Evolutionary conservation across 768 basidiomycete genomes (phyloP), one percentile per base, ranked within the genome.

Genomic region (Mycena galericulata): DNA sequence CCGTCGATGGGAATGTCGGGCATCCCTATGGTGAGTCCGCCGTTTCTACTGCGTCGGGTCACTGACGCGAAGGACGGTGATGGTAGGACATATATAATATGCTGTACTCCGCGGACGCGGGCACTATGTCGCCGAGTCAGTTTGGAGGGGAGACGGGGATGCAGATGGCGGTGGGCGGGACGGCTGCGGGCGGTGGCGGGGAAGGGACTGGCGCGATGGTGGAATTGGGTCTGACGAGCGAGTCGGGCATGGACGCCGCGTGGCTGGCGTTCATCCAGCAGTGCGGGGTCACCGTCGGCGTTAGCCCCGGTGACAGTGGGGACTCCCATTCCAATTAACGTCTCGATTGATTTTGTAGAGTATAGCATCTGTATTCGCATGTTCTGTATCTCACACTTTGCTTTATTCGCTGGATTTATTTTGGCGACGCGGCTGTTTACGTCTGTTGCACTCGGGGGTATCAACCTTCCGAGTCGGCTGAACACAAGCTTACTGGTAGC

Each of bases 201-300:
- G 7, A 18, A 4, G 45, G 51, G 8, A 71, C 75, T 27, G 79
- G 77, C n/a, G 77, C 80, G 17, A 74, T 81, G 67, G 76, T 85
- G 8, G 85, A 85, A 64, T 74, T 86, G 58, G 85, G 85, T 22
- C 68, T 86, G 41, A 80, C 83, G 55, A 81, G 79, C 36, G 83
- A 85, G 65, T 82, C 82, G 45, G 80, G 80, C 27, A 82, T 85
- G 77, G 84, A 87, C 68, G 81, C 83, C 6, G 82, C 81, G 9
- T 87, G 86, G 86, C 64, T 85, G 43, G 80, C 83, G 11, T 86
- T 86, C 68, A 85, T 86, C 77, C 80, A 79, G 38, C 84, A 86
- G 71, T 85, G 82, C 73, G 86, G 86, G 9, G 85, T 87, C 55
- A 64, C 56, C 1, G 30, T 69, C 26, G 43, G 53, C 10, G 51